Base-by-base conservation (phyloP, 257 asterid species). In the Solanum rostratum region DNA sequence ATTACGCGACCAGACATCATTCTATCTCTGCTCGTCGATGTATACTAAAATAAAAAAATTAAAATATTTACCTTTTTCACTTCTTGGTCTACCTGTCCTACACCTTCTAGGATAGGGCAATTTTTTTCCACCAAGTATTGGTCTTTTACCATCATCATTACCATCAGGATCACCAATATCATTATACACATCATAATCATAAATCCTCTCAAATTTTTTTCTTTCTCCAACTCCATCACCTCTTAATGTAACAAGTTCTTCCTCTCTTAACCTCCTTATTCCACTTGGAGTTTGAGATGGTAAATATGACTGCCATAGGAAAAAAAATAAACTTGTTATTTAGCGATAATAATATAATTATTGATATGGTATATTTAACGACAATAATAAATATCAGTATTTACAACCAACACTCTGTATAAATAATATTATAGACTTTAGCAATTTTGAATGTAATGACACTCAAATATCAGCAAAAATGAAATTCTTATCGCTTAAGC, bases 171-270 rank as follows among this genome's bases (percentile, higher is more conserved):
- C 90, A 1, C 98, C 98, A 12, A 95, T 87, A 87, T 95, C 98
- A 65, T 95, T 95, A 84, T 95, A 95, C 22, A 92, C 93, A 63
- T 95, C 98, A 71, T 95, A 95, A 30, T 95, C 98, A 50, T 95
- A 95, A 2, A 95, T 80, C 78, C 96, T 88, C 18, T 93, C 98
- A 29, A 76, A 68, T 5, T 2, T 15, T 84, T 92, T 83, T 43
- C 96, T 92, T 60, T 92, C 78, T 18, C 97, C 97, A 24, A 66
- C 11, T 65, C 97, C 97, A 71, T 93, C 90, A 0, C 98, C 98
- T 45, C 97, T 91, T 0, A 90, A 71, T 80, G 45, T 37, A 7
- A 8, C 13, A 3, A 95, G 90, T 87, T 95, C 98, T 69, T 41
- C 78, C n/a, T 87, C 89, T 59, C 98, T 85, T 46, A 79, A 82